Evolutionary conservation across 352 stramenopile species (phyloP).

Genomic region (Hyphochytrium catenoides): DNA sequence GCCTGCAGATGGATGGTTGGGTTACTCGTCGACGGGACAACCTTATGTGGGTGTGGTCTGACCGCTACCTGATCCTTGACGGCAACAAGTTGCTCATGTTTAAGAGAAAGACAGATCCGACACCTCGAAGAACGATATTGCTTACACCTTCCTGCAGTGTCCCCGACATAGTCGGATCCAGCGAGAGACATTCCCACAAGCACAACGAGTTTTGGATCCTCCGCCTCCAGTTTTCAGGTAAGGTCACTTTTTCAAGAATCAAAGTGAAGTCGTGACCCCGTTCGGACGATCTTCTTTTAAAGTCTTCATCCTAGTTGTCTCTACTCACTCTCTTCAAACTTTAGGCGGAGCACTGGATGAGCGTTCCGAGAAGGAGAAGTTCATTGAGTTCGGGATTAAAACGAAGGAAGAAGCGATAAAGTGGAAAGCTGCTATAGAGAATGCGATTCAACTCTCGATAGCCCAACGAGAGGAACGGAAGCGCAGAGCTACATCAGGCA

Average conservation of each 20-base stretch:
- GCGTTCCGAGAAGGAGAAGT: constrained; percentile 63
- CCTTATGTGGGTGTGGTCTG: too few species aligned
- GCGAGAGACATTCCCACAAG: constrained; percentile 65
- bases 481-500: too few species aligned
- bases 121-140: constrained; percentile 50
- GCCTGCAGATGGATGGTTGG: too few species aligned
- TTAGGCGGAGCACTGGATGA: constrained; percentile 37
- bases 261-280: too few species aligned
- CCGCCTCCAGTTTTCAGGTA: too few species aligned
- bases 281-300: too few species aligned
- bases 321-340: constrained; percentile 1
- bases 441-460: too few species aligned
- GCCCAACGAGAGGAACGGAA: too few species aligned
- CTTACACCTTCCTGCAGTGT: constrained; percentile 49
- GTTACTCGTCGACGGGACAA: too few species aligned
- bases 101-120: constrained; percentile 48
- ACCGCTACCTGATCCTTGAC: constrained; percentile 61
- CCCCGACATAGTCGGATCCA: constrained; percentile 49
- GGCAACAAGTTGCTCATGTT: constrained; percentile 61
- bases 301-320: neutral
- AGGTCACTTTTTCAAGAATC: too few species aligned
- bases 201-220: constrained; percentile 23
- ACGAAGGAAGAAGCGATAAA: constrained; percentile 45
- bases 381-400: constrained; percentile 55
- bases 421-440: constrained; percentile 49